Evolutionary conservation across 139 green algal species (phyloP).

Genomic region (Coelastrella sp.): DNA sequence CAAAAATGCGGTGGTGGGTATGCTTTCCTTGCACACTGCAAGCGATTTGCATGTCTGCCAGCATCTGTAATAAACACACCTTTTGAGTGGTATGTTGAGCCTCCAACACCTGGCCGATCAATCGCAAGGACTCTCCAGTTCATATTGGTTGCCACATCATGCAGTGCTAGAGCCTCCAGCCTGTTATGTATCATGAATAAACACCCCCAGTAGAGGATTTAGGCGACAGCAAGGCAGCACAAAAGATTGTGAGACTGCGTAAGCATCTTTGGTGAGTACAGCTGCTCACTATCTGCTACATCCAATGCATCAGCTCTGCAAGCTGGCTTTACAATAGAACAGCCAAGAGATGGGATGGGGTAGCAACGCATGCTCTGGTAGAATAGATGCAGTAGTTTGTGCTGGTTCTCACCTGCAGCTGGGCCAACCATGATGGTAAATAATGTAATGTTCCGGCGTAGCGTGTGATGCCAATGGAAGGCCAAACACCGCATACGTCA

Average conservation of each 20-base stretch:
- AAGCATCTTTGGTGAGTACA: too few species aligned
- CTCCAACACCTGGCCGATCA: slow-evolving; percentile 10
- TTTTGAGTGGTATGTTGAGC: neutral
- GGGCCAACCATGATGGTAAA: slow-evolving; percentile 34
- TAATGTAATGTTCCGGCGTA: neutral
- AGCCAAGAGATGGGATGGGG: neutral
- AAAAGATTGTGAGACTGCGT: too few species aligned
- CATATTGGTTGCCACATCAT: neutral
- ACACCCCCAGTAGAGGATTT: too few species aligned
- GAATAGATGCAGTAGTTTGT: neutral
- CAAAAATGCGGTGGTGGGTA: too few species aligned
- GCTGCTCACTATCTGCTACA: too few species aligned
- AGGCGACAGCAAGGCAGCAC: too few species aligned
- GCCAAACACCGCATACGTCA: slow-evolving; percentile 27
- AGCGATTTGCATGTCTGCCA: neutral
- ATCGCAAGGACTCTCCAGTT: slow-evolving; percentile 7
- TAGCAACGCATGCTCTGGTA: neutral
- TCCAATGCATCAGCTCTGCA: too few species aligned
- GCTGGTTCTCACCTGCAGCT: neutral
- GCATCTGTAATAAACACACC: neutral
- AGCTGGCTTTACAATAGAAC: too few species aligned
- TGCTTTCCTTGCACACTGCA: too few species aligned
- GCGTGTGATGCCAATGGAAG: neutral
- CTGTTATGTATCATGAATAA: too few species aligned
- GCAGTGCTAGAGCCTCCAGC: slow-evolving; percentile 8